Evolutionary conservation across 441 rosid species (phyloP).

Genomic region (Codiaeum variegatum): DNA sequence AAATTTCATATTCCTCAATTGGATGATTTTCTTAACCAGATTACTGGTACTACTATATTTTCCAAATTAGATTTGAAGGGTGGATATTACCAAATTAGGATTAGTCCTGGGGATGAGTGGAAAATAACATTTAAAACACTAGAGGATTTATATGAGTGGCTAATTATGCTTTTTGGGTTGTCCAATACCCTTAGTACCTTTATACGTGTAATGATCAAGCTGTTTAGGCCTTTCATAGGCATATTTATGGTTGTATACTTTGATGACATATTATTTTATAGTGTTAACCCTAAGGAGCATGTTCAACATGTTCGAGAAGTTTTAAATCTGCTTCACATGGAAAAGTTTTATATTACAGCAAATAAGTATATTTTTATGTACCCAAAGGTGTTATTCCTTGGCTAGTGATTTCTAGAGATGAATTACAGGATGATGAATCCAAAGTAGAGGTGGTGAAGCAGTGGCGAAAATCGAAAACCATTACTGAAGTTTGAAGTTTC

Average conservation of each 20-base stretch:
- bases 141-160: neutral
- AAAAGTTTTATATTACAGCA: neutral
- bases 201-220: neutral
- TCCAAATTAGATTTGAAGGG: neutral
- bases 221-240: neutral
- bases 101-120: neutral
- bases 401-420: too few relatives aligned
- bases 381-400: neutral
- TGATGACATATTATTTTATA: constrained; percentile 1
- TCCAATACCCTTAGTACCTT: neutral
- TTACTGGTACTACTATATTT: neutral
- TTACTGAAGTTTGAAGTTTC: neutral
- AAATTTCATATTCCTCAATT: neutral
- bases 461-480: neutral
- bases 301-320: neutral
- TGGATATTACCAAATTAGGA: neutral
- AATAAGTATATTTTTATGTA: neutral
- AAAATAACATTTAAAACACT: neutral
- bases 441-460: too few relatives aligned
- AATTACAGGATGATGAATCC: too few relatives aligned
- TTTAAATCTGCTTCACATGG: neutral
- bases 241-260: neutral
- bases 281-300: neutral
- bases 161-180: neutral
- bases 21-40: neutral